Percentiles rank a stretch among this genome's conserved stretches.
Conservation (phyloP, 306 rosid genomes). For the Casuarina equisetifolia region DNA sequence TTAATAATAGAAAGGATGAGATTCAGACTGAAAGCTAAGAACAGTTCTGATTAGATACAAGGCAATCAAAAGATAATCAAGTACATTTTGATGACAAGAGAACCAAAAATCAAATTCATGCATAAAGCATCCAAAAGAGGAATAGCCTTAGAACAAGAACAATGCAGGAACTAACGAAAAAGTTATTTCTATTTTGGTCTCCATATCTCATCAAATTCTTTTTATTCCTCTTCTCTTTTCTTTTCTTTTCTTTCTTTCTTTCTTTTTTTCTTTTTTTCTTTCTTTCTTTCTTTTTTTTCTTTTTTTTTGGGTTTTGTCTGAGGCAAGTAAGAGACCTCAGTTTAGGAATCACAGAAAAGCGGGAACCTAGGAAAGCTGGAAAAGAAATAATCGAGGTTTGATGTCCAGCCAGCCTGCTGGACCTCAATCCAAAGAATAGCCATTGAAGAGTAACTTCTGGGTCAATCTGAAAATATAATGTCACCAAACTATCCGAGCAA, state of each 20-base stretch:
- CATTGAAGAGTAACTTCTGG: not conserved
- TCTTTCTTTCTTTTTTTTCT: not conserved
- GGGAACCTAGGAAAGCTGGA: not conserved
- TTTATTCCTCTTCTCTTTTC: not conserved
- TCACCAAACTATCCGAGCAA: not conserved
- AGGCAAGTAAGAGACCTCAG: not conserved
- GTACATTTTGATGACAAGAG: not conserved
- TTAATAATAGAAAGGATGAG: not conserved
- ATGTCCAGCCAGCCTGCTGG: not conserved
- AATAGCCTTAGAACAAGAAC: conserved; percentile 3
- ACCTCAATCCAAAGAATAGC: conserved; percentile 16
- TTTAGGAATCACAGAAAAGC: not conserved
- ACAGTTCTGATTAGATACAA: not conserved
- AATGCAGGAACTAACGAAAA: not conserved
- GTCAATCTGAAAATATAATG: not conserved
- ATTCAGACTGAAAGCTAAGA: not conserved
- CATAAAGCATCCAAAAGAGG: not conserved
- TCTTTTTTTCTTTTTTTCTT: not conserved
- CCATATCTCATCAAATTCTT: not conserved
- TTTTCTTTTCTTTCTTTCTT: not conserved
- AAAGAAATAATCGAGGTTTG: not conserved
- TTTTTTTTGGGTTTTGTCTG: not conserved
- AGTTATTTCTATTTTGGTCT: not conserved
- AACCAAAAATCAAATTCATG: not conserved
- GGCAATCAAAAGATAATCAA: conserved; percentile 2